Base-by-base conservation (phyloP, 768 basidiomycete genomes). In the Agaricus blazei region DNA sequence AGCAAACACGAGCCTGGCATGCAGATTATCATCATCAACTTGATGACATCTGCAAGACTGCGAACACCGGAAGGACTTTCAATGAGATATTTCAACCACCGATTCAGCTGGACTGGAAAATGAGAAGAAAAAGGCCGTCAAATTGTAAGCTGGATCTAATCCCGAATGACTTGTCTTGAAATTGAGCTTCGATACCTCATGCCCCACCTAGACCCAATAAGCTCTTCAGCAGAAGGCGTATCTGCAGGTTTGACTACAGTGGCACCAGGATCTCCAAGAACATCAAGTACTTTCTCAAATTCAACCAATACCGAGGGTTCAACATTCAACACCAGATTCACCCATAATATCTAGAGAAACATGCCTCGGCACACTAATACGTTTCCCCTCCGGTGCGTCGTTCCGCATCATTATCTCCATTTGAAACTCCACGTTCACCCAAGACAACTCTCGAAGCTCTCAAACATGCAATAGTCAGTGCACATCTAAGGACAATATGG, bases 191-290 rank as follows among this genome's bases (percentile, higher is more conserved):
- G 82, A 58, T 1, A 85, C 78, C 63, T 87, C 83, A 53, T 83
- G 80, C 11, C 75, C 74, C 0, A 77, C 1, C 58, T 56, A 19
- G 19, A 19, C 19, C 0, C 0, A 15, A 73, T 60, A 9, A 82
- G 74, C 51, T 81, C 82, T 1, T 75, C 72, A 2, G 77, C 79
- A 26, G 79, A 78, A 0, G 83, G 78, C 12, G 87, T 67, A 56
- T 86, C 80, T 1, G 83, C 80, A 1, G 84, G 82, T 61, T 88
- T 84, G 6, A 87, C 72, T 3, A 87, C 70, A 1, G 76, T 75
- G 1, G 78, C 78, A 4, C 80, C 79, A 1, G 80, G 67, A 2
- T 58, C 56, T 38, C 66, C 60, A 9, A 81, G 64, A 0, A 68
- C 70, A 9, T 60, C 36, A 40, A 80, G 59, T 0, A 75, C 75